Base-by-base conservation (phyloP, 1,139 yeast genomes). In the Protomyces gravidus region DNA sequence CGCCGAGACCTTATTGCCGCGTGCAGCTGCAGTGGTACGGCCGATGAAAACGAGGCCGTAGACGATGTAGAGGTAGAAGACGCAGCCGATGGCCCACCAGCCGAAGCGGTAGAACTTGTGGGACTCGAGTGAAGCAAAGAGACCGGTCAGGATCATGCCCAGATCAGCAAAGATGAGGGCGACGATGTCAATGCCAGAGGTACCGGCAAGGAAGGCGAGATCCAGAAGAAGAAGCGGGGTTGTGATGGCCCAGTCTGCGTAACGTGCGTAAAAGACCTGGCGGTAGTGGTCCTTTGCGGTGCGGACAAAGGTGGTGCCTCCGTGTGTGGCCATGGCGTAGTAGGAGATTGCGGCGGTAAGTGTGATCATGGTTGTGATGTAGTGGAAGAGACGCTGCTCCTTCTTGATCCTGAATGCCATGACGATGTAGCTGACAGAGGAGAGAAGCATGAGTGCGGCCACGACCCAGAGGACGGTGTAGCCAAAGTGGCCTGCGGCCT, bases 231-330 rank as follows among this genome's bases (percentile, higher is more conserved):
- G 75, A 66, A 80, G 75, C 61, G 86, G 85, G 75, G 80, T 82
- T 27, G 82, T 75, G 68, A 83, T 73, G 72, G 83, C 83, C 84
- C 85, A 85, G 58, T 85, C 89, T 66, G 85, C 76, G 68, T 76
- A 83, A 69, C 83, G 79, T 28, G 80, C 79, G 68, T 84, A 84
- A 69, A 83, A 84, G 66, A 84, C 74, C 72, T 84, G 86, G 73
- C 89, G 80, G 48, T 32, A 55, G n/a, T 46, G 47, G 42, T 55
- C 59, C 28, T 55, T 46, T 3, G 47, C 52, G 4, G 27, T 47
- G 26, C 40, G 48, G 36, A 28, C 46, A 28, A 33, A 55, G 2
- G 59, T 55, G 27, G 59, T 46, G 15, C 59, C 59, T 36, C 45
- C 32, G 25, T 55, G 59, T 5, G 59, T 55, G 2, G 59, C 57